These are phyloP conservation scores for Didymella exigua DNA, from an alignment of 2,329 filamentous ascomycete genomes.

Conservation along the genomic window DNA sequence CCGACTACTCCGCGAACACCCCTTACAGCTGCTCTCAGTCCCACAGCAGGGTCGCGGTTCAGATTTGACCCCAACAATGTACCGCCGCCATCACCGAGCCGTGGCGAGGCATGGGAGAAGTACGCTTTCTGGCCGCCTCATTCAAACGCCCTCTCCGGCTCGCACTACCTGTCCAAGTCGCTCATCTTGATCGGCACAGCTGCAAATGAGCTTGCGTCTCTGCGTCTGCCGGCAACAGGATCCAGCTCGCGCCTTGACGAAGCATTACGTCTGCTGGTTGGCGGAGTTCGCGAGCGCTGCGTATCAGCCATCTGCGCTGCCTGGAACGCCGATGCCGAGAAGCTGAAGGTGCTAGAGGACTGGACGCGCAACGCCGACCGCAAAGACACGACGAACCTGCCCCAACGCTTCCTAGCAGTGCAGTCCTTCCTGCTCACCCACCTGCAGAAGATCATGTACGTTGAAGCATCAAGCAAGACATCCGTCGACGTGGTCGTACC, in stretches of 20 bases:
- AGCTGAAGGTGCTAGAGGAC: slow-evolving; percentile 89
- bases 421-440: slow-evolving; percentile 81
- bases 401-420: slow-evolving; percentile 81
- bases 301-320: slow-evolving; percentile 84
- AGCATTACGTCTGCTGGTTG: slow-evolving; percentile 75
- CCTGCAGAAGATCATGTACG: slow-evolving; percentile 94
- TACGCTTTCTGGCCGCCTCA: slow-evolving; percentile 94
- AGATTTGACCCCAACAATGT: slow-evolving; percentile 78
- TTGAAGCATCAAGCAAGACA: slow-evolving; percentile 80
- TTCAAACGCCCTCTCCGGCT: slow-evolving; percentile 89
- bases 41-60: slow-evolving; percentile 73
- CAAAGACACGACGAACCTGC: slow-evolving; percentile 89
- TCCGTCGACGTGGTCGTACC: slow-evolving; percentile 82
- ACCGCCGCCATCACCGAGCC: slow-evolving; percentile 73
- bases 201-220: slow-evolving; percentile 80
- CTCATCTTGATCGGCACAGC: slow-evolving; percentile 83
- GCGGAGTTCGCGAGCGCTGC: slow-evolving; percentile 79
- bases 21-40: slow-evolving; percentile 60
- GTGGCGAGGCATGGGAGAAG: slow-evolving; percentile 89
- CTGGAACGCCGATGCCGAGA: slow-evolving; percentile 93
- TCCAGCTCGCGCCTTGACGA: slow-evolving; percentile 63
- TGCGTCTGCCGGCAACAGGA: slow-evolving; percentile 68
- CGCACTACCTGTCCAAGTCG: slow-evolving; percentile 84
- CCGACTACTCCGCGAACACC: slow-evolving; percentile 65
- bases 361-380: slow-evolving; percentile 85